A percentile compares a stretch with the other conserved stretches of the same genome.
phyloP scores from a whole-genome alignment of 306 rosid genomes.

The Cucurbita argyrosperma region DNA sequence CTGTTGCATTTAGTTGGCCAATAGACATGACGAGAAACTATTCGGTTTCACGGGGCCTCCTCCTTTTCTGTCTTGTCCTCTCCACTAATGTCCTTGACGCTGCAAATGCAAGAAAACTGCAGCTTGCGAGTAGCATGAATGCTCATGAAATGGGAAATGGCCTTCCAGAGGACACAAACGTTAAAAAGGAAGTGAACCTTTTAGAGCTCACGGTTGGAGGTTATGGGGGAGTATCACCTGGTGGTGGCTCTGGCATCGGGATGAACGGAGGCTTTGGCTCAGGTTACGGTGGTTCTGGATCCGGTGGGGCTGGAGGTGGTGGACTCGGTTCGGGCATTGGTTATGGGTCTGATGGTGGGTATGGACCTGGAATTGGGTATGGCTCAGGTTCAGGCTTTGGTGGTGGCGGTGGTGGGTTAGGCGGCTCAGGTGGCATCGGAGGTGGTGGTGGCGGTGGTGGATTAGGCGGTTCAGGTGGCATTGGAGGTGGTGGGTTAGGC shows the following conservation, averaged over 20 bases:
- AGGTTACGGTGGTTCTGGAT: slow-evolving; percentile 9
- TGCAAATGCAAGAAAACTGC: slow-evolving; percentile 11
- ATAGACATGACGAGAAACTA: slow-evolving; percentile 18
- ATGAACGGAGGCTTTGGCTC: slow-evolving; percentile 6
- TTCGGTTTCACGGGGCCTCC: slow-evolving; percentile 2
- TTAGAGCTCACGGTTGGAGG: slow-evolving; percentile 9
- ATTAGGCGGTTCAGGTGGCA: background rate
- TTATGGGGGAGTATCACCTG: slow-evolving; percentile 20
- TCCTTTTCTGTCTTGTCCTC: slow-evolving; percentile 6
- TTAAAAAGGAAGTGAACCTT: background rate
- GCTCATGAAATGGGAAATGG: background rate
- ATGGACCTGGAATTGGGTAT: slow-evolving; percentile 3
- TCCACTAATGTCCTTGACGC: slow-evolving; percentile 10
- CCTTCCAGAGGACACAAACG: background rate
- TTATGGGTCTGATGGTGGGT: background rate
- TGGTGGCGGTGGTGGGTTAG: background rate
- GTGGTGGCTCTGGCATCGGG: slow-evolving; percentile 15
- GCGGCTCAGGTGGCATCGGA: background rate
- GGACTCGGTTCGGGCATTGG: slow-evolving; percentile 1
- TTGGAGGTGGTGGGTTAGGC: background rate
- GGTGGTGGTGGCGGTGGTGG: background rate
- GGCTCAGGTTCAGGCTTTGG: background rate
- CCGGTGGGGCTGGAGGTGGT: background rate
- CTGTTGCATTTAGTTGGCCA: background rate
- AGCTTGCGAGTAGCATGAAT: background rate